Conservation (phyloP, 177 flowering plant species). For the Vitis hybrid region DNA sequence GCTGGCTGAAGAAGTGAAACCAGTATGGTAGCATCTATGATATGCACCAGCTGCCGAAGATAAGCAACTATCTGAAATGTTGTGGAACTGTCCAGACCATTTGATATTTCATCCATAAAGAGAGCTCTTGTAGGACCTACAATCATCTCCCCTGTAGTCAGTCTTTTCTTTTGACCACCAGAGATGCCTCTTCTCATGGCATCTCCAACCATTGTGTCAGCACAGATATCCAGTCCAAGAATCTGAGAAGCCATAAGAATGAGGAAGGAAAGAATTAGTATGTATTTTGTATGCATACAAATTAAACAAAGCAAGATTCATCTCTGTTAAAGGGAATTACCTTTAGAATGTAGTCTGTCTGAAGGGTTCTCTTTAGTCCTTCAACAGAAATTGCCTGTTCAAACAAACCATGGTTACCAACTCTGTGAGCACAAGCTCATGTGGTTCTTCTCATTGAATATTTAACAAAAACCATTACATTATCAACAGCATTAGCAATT, state of each 20-base stretch:
- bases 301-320: neutral
- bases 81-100: slow-evolving; percentile 87
- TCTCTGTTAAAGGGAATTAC: slow-evolving; percentile 27
- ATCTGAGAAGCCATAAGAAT: slow-evolving; percentile 37
- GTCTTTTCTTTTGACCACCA: slow-evolving; percentile 80
- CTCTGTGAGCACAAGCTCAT: too few species aligned
- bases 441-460: too few species aligned
- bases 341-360: slow-evolving; percentile 76
- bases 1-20: slow-evolving; percentile 89
- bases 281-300: neutral
- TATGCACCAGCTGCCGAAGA: slow-evolving; percentile 73
- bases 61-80: slow-evolving; percentile 70
- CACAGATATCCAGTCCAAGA: slow-evolving; percentile 76
- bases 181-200: slow-evolving; percentile 81
- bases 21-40: slow-evolving; percentile 65
- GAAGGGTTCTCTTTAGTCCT: slow-evolving; percentile 61
- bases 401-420: slow-evolving; percentile 8
- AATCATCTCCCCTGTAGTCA: slow-evolving; percentile 86
- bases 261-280: neutral
- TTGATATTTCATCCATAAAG: slow-evolving; percentile 87
- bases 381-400: slow-evolving; percentile 63
- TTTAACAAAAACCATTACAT: too few species aligned
- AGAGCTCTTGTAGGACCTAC: slow-evolving; percentile 78
- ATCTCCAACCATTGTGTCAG: slow-evolving; percentile 70
- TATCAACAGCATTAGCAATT: too few species aligned